Evolutionary conservation across 2,329 filamentous ascomycete genomes (phyloP), one percentile per base, ranked within the genome.

Genomic region (Sarocladiaceae sp.): DNA sequence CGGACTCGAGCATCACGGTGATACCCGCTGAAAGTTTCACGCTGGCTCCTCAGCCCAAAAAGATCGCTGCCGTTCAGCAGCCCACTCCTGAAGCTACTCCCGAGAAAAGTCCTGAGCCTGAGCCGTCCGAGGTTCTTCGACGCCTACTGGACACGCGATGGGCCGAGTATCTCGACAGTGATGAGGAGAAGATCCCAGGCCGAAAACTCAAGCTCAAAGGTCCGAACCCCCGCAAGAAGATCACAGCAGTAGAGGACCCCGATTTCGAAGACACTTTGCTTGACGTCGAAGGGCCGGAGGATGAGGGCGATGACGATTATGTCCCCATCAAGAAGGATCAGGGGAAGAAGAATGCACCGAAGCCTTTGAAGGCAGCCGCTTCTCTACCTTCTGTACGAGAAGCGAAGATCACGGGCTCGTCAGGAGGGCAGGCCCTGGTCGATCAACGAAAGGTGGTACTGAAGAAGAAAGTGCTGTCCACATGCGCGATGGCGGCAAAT

Each of bases 281-380:
- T 11, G 19, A 27, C 23, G 23, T 21, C 6, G 29, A 41, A 18
- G 24, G 18, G 6, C 37, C 37, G 5, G 37, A 41, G 4, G 37
- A 41, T 29, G 37, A 41, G n/a, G 37, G 15, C 11, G 37, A 41
- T 13, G 37, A 41, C 19, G 37, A 41, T 24, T 41, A 41, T 15
- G 24, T 41, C 11, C 37, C 37, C 19, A 18, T 9, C 5, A 18
- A 15, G 15, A 41, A 18, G 4, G 16, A 6, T 7, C 31, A 24
- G 10, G 19, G 19, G 16, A 24, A 23, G 9, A 19, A 35, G 15
- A 15, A 19, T n/a, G 21, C 19, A 6, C 23, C 37, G 23, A 41
- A 41, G 37, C 3, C 11, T 4, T 11, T 15, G 16, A 27, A 18
- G n/a, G 23, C n/a, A n/a, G n/a, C n/a, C n/a, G 11, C 23, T n/a